phyloP scores from a whole-genome alignment of 345 rosid species.

The Cardamine resedifolia region DNA sequence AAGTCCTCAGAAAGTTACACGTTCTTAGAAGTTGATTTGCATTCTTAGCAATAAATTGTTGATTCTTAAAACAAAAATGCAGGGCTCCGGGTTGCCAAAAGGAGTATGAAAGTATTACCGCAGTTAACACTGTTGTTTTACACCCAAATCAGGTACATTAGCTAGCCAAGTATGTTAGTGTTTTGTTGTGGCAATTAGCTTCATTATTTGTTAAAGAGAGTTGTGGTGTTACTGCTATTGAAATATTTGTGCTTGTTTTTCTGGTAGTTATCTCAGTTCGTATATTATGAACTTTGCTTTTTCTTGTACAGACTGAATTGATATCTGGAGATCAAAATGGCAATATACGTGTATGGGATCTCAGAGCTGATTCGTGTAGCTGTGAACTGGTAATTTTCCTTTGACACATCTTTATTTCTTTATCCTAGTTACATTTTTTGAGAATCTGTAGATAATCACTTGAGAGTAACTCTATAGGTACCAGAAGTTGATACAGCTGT shows the following conservation, averaged over 20 bases:
- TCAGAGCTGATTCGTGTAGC: slow-evolving; percentile 94
- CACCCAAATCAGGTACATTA: slow-evolving; percentile 90
- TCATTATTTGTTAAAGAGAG: neutral
- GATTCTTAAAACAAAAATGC: slow-evolving; percentile 31
- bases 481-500: slow-evolving; percentile 89
- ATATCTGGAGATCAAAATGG: slow-evolving; percentile 98
- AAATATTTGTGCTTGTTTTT: neutral
- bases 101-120: slow-evolving; percentile 96
- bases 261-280: neutral
- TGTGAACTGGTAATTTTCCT: slow-evolving; percentile 71
- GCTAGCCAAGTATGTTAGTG: neutral
- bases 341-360: slow-evolving; percentile 96
- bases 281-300: neutral
- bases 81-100: slow-evolving; percentile 98
- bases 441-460: neutral
- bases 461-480: slow-evolving; percentile 19
- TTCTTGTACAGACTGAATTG: slow-evolving; percentile 67
- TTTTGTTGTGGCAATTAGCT: neutral
- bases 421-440: neutral
- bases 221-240: neutral
- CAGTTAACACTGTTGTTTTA: slow-evolving; percentile 89
- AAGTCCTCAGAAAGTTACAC: neutral
- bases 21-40: slow-evolving; percentile 13
- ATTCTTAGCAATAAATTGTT: neutral
- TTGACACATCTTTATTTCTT: neutral